Conservation (phyloP, 495 filamentous ascomycete genomes). For the Monascus purpureus region DNA sequence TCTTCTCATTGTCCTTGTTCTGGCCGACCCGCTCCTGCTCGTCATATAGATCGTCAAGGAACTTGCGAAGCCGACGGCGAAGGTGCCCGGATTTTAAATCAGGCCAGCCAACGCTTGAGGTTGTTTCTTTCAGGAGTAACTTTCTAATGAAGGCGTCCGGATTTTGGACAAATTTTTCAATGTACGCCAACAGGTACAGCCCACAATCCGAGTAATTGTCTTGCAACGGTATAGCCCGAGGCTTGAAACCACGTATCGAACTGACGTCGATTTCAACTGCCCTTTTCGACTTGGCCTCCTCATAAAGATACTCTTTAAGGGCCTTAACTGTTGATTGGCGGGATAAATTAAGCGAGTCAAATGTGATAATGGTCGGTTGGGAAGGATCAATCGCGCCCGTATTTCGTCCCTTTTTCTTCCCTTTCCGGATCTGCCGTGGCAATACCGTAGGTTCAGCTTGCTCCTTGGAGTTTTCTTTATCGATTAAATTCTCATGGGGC, state of each 20-base stretch:
- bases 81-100: conserved; percentile 36
- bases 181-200: conserved; percentile 67
- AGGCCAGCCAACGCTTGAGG: conserved; percentile 37
- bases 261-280: conserved; percentile 39
- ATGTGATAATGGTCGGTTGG: conserved; percentile 63
- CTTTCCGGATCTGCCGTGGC: conserved; percentile 8
- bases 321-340: conserved; percentile 48
- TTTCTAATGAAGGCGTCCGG: conserved; percentile 52
- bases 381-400: conserved; percentile 11
- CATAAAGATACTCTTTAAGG: conserved; percentile 63
- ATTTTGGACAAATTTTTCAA: conserved; percentile 60
- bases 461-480: not conserved
- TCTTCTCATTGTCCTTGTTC: conserved; percentile 4
- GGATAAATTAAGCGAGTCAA: conserved; percentile 62
- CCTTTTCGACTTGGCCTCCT: conserved; percentile 59
- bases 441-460: not conserved
- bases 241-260: conserved; percentile 49
- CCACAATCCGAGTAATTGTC: conserved; percentile 83
- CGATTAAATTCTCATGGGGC: not conserved
- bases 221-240: conserved; percentile 59
- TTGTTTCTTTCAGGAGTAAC: conserved; percentile 34
- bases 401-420: conserved; percentile 17
- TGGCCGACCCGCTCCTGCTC: conserved; percentile 26
- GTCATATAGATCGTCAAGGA: conserved; percentile 33
- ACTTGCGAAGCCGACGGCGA: conserved; percentile 36